These are phyloP conservation scores for Schwanniomyces vanrijiae DNA, from an alignment of 805 yeast genomes.

Conservation along the genomic window DNA sequence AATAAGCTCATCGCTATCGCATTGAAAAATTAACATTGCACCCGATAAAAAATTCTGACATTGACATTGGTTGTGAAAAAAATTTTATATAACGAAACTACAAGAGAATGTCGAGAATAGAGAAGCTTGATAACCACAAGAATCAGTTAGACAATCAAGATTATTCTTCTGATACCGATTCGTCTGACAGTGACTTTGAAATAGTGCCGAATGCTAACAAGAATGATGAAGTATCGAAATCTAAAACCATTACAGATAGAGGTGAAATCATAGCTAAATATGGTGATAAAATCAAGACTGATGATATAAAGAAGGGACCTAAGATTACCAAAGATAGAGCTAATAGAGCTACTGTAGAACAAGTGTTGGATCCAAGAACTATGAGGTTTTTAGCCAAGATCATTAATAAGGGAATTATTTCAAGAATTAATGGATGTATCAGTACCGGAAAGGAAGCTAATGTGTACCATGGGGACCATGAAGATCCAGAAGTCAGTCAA, in stretches of 20 bases:
- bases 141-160: neutral
- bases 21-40: neutral
- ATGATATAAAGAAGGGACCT: conserved; percentile 56
- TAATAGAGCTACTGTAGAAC: conserved; percentile 95
- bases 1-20: neutral
- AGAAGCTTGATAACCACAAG: neutral
- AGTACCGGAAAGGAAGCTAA: conserved; percentile 99
- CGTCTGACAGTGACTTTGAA: conserved; percentile 14
- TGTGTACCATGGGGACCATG: conserved; percentile 75
- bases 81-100: neutral
- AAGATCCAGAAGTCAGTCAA: conserved; percentile 37
- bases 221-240: conserved; percentile 12
- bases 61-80: neutral
- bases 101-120: conserved; percentile 1
- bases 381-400: conserved; percentile 77
- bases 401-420: conserved; percentile 78
- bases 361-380: conserved; percentile 94
- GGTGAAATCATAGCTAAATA: conserved; percentile 59
- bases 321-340: conserved; percentile 77
- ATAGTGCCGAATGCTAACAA: conserved; percentile 33
- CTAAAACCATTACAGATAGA: conserved; percentile 29
- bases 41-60: neutral
- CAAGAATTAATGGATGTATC: conserved; percentile 88
- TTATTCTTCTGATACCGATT: conserved; percentile 9
- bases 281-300: conserved; percentile 64